Evolutionary conservation across 257 asterid genomes (phyloP), one percentile per base, ranked within the genome.

Genomic region (Linaria vulgaris): DNA sequence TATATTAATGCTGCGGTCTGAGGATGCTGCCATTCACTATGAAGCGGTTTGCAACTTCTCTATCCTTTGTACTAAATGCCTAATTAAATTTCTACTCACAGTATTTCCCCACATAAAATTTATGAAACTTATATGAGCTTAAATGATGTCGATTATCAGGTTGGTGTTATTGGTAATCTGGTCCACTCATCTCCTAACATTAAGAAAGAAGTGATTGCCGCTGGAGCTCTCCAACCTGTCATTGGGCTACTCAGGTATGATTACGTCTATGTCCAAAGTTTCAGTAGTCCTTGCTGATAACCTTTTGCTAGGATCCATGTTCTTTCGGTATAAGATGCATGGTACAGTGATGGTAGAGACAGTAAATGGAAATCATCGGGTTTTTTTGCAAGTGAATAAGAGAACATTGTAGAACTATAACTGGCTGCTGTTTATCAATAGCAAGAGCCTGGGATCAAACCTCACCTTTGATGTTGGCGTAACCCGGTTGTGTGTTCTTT

Each of bases 141-240:
- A 56, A 34, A 67, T 76, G 24, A 57, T 63, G 71, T 69, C 54
- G 57, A 64, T 61, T 24, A 50, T 72, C 89, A 94, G 99, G 99
- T 94, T 77, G 99, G 97, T 71, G 97, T 90, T 49, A 90, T 94
- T 69, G 99, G 99, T 52, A 94, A 94, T 73, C 78, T 94, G 82
- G 99, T 94, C 41, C 99, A 94, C 74, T 94, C 99, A 17, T 94
- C 97, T 9, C 99, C 97, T 24, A 87, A 81, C 78, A 94, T 94
- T 64, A 94, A 94, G 82, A 94, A 88, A 81, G 97, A 94, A 75
- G 99, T 94, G 74, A 90, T 94, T 23, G 78, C 82, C 56, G 95
- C 99, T 31, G 99, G 99, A 77, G 99, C 99, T 63, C 71, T 94
- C 71, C 99, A 94, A 76, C 99, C 99, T 70, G 99, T 94, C 30